phyloP scores from a whole-genome alignment of 306 rosid species.

The Glycyrrhiza uralensis region DNA sequence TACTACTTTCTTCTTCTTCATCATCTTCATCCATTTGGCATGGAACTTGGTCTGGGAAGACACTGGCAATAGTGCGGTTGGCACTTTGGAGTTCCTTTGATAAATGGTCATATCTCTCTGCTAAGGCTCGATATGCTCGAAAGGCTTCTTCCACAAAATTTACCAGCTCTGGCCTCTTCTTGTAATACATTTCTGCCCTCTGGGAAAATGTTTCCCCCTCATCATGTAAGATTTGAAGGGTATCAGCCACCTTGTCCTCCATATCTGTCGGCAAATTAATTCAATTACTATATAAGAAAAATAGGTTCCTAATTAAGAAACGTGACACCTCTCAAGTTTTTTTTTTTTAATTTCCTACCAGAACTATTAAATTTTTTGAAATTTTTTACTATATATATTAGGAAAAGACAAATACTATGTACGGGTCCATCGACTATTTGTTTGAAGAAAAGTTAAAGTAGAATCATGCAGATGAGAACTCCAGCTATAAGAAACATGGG shows the following conservation, averaged over 20 bases:
- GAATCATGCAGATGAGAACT: not conserved
- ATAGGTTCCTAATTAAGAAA: too few relatives aligned
- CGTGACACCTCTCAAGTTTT: too few relatives aligned
- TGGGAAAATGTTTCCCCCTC: constrained; percentile 88
- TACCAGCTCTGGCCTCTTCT: constrained; percentile 78
- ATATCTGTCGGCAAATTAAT: too few relatives aligned
- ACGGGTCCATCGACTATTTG: too few relatives aligned
- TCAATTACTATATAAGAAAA: too few relatives aligned
- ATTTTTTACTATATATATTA: too few relatives aligned
- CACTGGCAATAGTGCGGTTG: constrained; percentile 84
- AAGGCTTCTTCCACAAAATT: constrained; percentile 65
- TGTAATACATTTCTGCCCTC: constrained; percentile 95
- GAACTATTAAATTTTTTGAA: too few relatives aligned
- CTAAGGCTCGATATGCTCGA: constrained; percentile 74
- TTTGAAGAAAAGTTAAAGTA: not conserved
- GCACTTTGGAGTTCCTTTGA: constrained; percentile 88
- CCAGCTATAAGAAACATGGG: not conserved
- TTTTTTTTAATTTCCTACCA: too few relatives aligned
- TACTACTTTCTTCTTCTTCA: constrained; percentile 45
- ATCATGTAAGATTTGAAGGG: constrained; percentile 62
- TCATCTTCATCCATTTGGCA: constrained; percentile 53
- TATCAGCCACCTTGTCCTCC: constrained; percentile 73
- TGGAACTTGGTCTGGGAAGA: constrained; percentile 75
- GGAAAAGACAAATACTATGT: too few relatives aligned
- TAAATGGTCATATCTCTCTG: constrained; percentile 76